phyloP scores from a whole-genome alignment of 2,329 filamentous ascomycete genomes.

The Fusarium sp. region DNA sequence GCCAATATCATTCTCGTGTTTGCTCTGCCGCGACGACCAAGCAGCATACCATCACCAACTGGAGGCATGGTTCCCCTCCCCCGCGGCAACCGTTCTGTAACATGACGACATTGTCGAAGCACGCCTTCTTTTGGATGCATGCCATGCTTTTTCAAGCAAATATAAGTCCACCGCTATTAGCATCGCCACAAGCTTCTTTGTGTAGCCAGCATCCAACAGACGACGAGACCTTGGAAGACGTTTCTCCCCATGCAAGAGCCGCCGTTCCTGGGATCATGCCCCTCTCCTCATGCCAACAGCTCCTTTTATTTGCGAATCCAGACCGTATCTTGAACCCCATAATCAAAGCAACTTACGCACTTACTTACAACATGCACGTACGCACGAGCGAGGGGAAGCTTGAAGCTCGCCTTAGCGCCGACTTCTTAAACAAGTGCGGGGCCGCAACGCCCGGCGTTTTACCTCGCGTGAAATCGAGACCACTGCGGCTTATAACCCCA shows the following conservation, averaged over 20 bases:
- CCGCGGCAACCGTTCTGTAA: constrained; percentile 31
- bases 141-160: background rate
- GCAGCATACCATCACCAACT: constrained; percentile 26
- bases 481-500: background rate
- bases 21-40: constrained; percentile 7
- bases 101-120: constrained; percentile 43
- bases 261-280: background rate
- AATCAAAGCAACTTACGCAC: constrained; percentile 21
- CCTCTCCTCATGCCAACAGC: constrained; percentile 12
- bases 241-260: constrained; percentile 1
- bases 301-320: constrained; percentile 7
- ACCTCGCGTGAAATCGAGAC: constrained; percentile 13
- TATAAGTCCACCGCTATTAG: background rate
- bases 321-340: constrained; percentile 25
- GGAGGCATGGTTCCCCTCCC: constrained; percentile 32
- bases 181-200: background rate
- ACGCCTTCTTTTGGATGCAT: constrained; percentile 17
- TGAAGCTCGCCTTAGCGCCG: constrained; percentile 30
- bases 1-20: constrained; percentile 21
- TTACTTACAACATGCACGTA: background rate
- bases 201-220: background rate
- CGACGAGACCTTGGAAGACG: constrained; percentile 5
- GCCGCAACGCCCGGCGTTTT: constrained; percentile 24
- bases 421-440: constrained; percentile 34
- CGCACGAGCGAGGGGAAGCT: constrained; percentile 21